A percentile compares a stretch with the other conserved stretches of the same genome.
These are phyloP conservation scores for Colletotrichum australisinense DNA, from an alignment of 2,329 filamentous ascomycete species.

Conservation along the genomic window DNA sequence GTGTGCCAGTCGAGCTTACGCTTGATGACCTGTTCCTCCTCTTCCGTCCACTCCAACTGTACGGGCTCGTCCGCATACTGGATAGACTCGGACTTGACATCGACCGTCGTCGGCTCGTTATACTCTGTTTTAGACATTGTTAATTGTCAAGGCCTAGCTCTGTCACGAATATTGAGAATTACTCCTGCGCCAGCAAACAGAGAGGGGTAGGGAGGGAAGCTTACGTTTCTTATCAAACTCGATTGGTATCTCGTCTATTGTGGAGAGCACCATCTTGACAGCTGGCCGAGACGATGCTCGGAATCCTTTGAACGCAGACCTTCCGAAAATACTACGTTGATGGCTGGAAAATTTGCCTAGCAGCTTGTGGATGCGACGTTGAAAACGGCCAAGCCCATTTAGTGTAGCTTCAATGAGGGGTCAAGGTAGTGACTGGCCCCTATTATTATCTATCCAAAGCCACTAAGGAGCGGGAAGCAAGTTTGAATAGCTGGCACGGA, in stretches of 20 bases:
- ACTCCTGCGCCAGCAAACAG: too few relatives aligned
- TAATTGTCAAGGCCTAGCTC: not conserved
- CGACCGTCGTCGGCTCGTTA: not conserved
- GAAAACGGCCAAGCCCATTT: not conserved
- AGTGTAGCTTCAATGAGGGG: not conserved
- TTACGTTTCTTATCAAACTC: not conserved
- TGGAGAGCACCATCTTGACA: conserved; percentile 11
- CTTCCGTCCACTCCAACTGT: conserved; percentile 54
- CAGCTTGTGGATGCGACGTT: not conserved
- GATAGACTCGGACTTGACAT: not conserved
- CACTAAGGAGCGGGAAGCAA: not conserved
- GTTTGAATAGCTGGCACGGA: not conserved
- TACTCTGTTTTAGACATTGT: not conserved
- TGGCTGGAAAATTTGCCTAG: not conserved
- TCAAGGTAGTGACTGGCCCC: not conserved
- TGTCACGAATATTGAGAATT: not conserved
- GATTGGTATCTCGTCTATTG: not conserved
- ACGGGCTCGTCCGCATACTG: not conserved
- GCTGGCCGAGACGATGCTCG: not conserved
- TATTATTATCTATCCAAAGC: not conserved
- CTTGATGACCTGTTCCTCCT: conserved; percentile 60
- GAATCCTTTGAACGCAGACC: not conserved
- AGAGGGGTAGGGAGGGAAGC: not conserved
- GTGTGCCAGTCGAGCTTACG: conserved; percentile 64
- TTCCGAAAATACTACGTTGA: not conserved